Evolutionary conservation across 2,329 filamentous ascomycete genomes (phyloP), one percentile per base, ranked within the genome.

Genomic region (Aureobasidium sp.): DNA sequence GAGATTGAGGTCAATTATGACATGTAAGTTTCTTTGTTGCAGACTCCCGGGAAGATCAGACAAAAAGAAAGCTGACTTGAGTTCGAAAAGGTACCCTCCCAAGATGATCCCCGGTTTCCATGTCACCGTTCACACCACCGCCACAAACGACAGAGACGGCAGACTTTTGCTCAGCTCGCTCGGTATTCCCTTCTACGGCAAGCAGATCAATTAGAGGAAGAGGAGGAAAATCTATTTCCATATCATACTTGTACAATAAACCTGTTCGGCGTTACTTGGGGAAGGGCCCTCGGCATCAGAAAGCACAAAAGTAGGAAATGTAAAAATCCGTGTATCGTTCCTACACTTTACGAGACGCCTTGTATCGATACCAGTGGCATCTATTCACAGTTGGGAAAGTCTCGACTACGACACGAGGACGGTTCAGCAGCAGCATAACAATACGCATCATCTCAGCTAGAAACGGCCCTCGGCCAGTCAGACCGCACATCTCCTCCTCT

Each of bases 1-100:
- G 93, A 98, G 74, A 81, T 98, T 40, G 90, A 96, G 70, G 82
- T 89, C 62, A 96, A 95, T 74, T 95, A 93, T 66, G 88, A 95
- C 71, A 76, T 79, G 89, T 95, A 72, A 79, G 87, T 79, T 52
- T 32, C 38, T 30, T 37, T 14, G 19, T 22, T 8, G 3, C n/a
- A n/a, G n/a, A n/a, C n/a, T 22, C 24, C 4, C 29, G 19, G 16
- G 16, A 12, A 21, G 17, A 44, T 5, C 6, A 14, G 10, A 34
- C n/a, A 16, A 1, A 5, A 34, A 11, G 8, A 39, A 37, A 16
- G 16, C 41, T 45, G 19, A 45, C 4, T 10, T 17, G n/a, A 11
- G 5, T 2, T 34, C 8, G 11, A 16, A n/a, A 55, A 83, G 79
- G 68, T 84, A 83, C 61, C 79, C 79, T 3, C 75, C 79, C 4